These are phyloP conservation scores for Coniochaeta pulveracea DNA, from an alignment of 2,329 filamentous ascomycete genomes.

Conservation along the genomic window DNA sequence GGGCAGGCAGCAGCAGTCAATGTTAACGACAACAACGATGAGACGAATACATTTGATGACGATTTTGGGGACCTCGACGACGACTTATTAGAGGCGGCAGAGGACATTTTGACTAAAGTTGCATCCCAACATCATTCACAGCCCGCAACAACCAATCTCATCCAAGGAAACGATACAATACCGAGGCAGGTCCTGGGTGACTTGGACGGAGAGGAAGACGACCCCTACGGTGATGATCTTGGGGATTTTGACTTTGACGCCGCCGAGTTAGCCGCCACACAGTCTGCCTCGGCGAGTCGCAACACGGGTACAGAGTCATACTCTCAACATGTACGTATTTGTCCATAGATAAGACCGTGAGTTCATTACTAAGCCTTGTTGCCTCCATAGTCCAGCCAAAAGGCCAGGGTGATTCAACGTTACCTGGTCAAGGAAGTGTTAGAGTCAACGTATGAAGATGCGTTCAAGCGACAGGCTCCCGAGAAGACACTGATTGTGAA, in stretches of 20 bases:
- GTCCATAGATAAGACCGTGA: slow-evolving; percentile 15
- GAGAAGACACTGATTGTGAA: slow-evolving; percentile 81
- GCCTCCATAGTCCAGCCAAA: slow-evolving; percentile 47
- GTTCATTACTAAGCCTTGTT: slow-evolving; percentile 51
- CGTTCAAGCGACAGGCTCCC: slow-evolving; percentile 43
- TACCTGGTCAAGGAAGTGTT: slow-evolving; percentile 71
- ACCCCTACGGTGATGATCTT: slow-evolving; percentile 60
- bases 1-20: too few relatives aligned
- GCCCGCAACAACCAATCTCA: slow-evolving; percentile 8
- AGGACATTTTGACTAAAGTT: slow-evolving; percentile 24
- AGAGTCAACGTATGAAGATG: slow-evolving; percentile 55
- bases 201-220: slow-evolving; percentile 21
- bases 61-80: slow-evolving; percentile 60
- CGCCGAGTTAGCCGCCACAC: slow-evolving; percentile 61
- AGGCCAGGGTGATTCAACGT: slow-evolving; percentile 68
- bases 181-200: slow-evolving; percentile 25
- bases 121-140: slow-evolving; percentile 16
- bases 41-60: slow-evolving; percentile 23
- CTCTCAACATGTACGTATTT: slow-evolving; percentile 42
- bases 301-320: slow-evolving; percentile 10
- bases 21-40: neutral
- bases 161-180: slow-evolving; percentile 12
- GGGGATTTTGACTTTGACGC: slow-evolving; percentile 66
- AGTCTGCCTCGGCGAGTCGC: slow-evolving; percentile 43
- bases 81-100: slow-evolving; percentile 40